Evolutionary conservation across 352 stramenopile genomes (phyloP), one percentile per base, ranked within the genome.

Genomic region (Saprolegnia diclina): DNA sequence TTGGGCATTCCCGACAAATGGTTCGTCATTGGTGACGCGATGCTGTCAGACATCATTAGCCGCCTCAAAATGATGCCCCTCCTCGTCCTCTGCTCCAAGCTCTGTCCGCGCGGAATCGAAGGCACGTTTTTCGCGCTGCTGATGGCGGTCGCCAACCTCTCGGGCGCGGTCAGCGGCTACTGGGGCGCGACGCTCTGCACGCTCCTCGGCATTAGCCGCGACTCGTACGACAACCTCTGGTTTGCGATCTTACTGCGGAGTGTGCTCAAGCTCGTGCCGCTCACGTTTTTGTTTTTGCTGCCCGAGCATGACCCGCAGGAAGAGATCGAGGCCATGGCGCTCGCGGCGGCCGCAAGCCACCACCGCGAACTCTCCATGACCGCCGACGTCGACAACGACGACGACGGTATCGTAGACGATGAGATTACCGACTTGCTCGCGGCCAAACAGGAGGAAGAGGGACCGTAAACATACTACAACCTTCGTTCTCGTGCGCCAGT

Each of bases 141-240:
- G 56, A 99, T 99, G 96, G 97, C 88, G 0, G 97, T 98, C 66
- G 98, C 95, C 70, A 98, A 99, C 80, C 94, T 96, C 57, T 96
- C 91, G 26, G 90, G 81, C 48, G 95, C 92, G 40, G 75, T 98
- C 22, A 97, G 93, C 21, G 94, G 93, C 38, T 97, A 98, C 74
- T 85, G 97, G 74, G 93, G 94, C 0, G 92, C 94, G 10, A 71
- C 89, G 11, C 80, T 98, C 26, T 98, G 92, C 64, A 82, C 90
- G 16, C 75, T 77, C 46, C 76, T 98, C 10, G 89, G 88, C 11
- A 94, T 98, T 48, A 84, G 85, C 32, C 94, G 96, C 73, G 85
- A 79, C 71, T 81, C 94, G 72, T 98, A 98, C 79, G 81, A 94
- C 46, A 95, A 96, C 57, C 78, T 98, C 32, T 94, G 78, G 76